A percentile compares a stretch with the other conserved stretches of the same genome.
Conservation (phyloP, 306 rosid species). For the Cucurbita ficifolia region DNA sequence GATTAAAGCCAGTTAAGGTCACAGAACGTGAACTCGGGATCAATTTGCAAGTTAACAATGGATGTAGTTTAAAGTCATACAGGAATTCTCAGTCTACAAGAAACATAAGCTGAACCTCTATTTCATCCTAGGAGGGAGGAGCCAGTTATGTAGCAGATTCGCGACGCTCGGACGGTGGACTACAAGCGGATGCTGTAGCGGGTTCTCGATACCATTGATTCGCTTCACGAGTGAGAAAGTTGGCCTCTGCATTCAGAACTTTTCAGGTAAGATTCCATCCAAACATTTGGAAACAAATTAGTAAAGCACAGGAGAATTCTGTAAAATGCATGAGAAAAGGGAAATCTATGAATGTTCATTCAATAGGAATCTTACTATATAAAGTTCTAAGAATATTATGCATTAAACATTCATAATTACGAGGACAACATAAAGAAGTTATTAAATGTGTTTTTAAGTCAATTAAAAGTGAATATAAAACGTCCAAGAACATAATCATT, state of each 20-base stretch:
- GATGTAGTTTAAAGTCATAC: neutral
- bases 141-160: neutral
- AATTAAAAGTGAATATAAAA: no score
- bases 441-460: no score
- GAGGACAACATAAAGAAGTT: no score
- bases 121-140: neutral
- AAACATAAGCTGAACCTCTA: neutral
- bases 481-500: no score
- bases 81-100: neutral
- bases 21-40: neutral
- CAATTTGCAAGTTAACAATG: neutral
- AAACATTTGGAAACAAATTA: neutral
- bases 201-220: conserved; percentile 82
- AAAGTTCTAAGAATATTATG: no score
- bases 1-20: neutral
- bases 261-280: neutral
- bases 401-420: no score
- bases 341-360: no score
- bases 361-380: no score
- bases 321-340: neutral
- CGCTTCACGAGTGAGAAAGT: conserved; percentile 60
- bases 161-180: conserved; percentile 10
- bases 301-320: neutral
- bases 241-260: conserved; percentile 46
- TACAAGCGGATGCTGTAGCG: conserved; percentile 28